Evolutionary conservation across 805 yeast species (phyloP).

Genomic region (Kodamaea lidongshanica): DNA sequence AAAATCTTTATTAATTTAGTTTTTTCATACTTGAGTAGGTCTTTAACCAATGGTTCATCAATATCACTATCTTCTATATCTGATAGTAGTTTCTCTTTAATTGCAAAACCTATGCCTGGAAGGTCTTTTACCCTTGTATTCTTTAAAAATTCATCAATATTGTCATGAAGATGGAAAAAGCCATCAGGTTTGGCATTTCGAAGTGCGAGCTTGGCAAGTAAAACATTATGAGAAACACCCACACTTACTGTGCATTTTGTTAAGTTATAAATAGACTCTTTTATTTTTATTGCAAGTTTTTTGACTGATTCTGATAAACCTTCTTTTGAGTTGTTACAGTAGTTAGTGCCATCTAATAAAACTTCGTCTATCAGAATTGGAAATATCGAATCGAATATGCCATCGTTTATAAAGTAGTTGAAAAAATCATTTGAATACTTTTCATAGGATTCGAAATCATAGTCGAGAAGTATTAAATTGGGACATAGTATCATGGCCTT

Average conservation of each 20-base stretch:
- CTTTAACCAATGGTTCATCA: conserved; percentile 27
- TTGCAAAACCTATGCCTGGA: conserved; percentile 60
- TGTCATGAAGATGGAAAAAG: conserved; percentile 29
- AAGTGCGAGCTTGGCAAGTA: conserved; percentile 72
- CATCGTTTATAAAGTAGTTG: conserved; percentile 42
- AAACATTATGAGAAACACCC: conserved; percentile 69
- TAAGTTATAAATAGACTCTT: conserved; percentile 32
- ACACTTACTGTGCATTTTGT: conserved; percentile 71
- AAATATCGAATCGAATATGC: conserved; percentile 44
- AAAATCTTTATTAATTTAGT: conserved; percentile 39
- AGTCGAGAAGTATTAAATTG: conserved; percentile 53
- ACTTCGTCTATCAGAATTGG: conserved; percentile 95
- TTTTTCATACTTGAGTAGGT: conserved; percentile 31
- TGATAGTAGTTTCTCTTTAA: conserved; percentile 40
- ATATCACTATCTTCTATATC: conserved; percentile 16
- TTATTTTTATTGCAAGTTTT: conserved; percentile 27
- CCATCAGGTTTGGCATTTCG: conserved; percentile 80
- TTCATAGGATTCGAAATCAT: conserved; percentile 73
- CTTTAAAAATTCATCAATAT: conserved; percentile 27
- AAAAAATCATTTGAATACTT: conserved; percentile 59
- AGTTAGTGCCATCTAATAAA: conserved; percentile 54
- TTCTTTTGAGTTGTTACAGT: conserved; percentile 12
- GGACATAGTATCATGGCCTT: conserved; percentile 65
- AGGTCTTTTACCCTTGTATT: conserved; percentile 33
- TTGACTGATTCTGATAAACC: conserved; percentile 10